A percentile compares a stretch with the other conserved stretches of the same genome.
Evolutionary conservation across 345 rosid species (phyloP).

Genomic region (Hirschfeldia incana): DNA sequence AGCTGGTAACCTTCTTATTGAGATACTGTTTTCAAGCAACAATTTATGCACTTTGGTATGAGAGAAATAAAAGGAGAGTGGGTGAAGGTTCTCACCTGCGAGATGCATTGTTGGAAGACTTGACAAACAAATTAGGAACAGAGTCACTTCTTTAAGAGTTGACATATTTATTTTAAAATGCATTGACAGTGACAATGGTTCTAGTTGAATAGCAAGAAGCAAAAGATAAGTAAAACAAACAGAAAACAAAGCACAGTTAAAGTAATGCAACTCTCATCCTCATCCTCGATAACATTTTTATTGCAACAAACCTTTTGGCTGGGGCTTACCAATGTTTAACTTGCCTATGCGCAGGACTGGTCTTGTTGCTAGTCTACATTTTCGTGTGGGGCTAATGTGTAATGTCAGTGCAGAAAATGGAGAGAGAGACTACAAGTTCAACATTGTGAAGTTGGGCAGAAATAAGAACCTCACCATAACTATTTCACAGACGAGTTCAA

Average conservation of each 20-base stretch:
- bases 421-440: slow-evolving; percentile 88
- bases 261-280: neutral
- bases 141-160: neutral
- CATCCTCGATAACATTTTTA: neutral
- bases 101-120: too few relatives aligned
- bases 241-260: neutral
- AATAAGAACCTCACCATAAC: slow-evolving; percentile 86
- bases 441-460: slow-evolving; percentile 91
- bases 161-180: neutral
- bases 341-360: too few relatives aligned
- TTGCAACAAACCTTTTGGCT: slow-evolving; percentile 9
- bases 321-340: neutral
- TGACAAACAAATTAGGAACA: too few relatives aligned
- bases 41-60: too few relatives aligned
- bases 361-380: too few relatives aligned
- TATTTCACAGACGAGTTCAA: slow-evolving; percentile 77
- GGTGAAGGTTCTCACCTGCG: too few relatives aligned
- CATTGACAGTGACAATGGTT: slow-evolving; percentile 1
- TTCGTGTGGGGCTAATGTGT: neutral
- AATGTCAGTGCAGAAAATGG: slow-evolving; percentile 63
- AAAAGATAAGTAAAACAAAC: neutral
- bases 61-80: too few relatives aligned
- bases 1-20: too few relatives aligned
- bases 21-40: too few relatives aligned
- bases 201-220: neutral